These are phyloP conservation scores for Didymella pomorum DNA, from an alignment of 2,329 filamentous ascomycete genomes.

Conservation along the genomic window DNA sequence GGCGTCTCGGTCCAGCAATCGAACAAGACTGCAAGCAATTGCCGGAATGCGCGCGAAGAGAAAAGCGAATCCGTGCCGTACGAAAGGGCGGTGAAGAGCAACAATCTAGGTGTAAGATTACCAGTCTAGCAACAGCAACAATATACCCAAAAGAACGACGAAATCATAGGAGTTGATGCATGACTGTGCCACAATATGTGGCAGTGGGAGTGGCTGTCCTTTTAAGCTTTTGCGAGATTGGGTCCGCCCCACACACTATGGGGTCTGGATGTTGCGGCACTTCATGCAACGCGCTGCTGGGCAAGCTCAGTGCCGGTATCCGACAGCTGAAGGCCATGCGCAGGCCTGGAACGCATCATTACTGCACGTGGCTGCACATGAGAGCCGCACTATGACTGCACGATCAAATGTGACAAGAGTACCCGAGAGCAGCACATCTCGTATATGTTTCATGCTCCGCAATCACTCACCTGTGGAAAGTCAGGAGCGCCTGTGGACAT, in stretches of 20 bases:
- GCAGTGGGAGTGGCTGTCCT: conserved; percentile 12
- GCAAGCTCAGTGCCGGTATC: background rate
- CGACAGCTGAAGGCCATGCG: background rate
- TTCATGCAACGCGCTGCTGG: no score
- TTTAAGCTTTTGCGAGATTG: conserved; percentile 8
- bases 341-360: background rate
- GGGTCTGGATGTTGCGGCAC: background rate
- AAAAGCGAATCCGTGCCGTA: background rate
- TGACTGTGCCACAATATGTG: conserved; percentile 7
- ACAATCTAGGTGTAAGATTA: conserved; percentile 10
- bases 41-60: background rate
- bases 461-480: no score
- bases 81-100: background rate
- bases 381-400: background rate
- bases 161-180: no score
- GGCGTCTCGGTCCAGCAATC: conserved; percentile 1
- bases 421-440: background rate
- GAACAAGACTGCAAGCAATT: background rate
- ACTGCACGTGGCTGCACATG: background rate
- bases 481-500: no score
- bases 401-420: background rate
- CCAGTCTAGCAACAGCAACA: background rate
- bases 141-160: background rate
- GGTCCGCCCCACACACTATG: background rate
- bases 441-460: background rate